Conservation (phyloP, 768 basidiomycete species). For the Pulveroboletus sp. region DNA sequence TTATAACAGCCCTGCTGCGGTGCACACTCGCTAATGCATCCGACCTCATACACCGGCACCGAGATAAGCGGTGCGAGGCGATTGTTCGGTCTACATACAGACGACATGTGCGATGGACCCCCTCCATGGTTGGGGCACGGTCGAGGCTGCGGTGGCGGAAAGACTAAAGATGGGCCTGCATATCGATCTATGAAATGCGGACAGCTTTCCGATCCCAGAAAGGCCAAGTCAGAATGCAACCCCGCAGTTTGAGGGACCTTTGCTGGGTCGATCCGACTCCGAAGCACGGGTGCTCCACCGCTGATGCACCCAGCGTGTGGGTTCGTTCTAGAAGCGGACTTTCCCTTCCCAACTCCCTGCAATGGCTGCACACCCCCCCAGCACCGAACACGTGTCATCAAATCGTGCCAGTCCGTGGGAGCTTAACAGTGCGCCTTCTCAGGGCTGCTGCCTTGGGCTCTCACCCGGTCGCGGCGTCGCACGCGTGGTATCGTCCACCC, state of each 20-base stretch:
- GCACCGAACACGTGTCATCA: conserved; percentile 21
- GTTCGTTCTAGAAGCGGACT: conserved; percentile 22
- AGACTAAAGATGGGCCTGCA: conserved; percentile 9
- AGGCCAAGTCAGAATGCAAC: conserved; percentile 11
- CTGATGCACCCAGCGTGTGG: conserved; percentile 12
- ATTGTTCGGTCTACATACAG: background rate
- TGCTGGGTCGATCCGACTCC: conserved; percentile 24
- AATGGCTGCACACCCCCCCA: conserved; percentile 9
- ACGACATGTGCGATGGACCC: conserved; percentile 2
- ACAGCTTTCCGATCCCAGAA: conserved; percentile 3
- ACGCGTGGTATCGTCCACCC: conserved; percentile 1
- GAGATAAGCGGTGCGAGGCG: conserved; percentile 13
- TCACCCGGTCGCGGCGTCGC: conserved; percentile 7
- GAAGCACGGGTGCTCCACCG: conserved; percentile 8
- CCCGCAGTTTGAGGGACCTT: conserved; percentile 30
- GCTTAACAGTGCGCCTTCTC: conserved; percentile 13
- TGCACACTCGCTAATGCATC: conserved; percentile 7
- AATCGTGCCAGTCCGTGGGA: conserved; percentile 17
- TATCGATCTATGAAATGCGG: conserved; percentile 18
- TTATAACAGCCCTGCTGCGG: conserved; percentile 17
- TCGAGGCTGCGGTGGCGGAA: conserved; percentile 18
- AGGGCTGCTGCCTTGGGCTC: conserved; percentile 6
- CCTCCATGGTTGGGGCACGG: background rate
- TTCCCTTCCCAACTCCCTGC: conserved; percentile 17
- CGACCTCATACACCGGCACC: conserved; percentile 21